Evolutionary conservation across 1,284 basidiomycete species (phyloP).

Genomic region (Moesziomyces parantarcticus): DNA sequence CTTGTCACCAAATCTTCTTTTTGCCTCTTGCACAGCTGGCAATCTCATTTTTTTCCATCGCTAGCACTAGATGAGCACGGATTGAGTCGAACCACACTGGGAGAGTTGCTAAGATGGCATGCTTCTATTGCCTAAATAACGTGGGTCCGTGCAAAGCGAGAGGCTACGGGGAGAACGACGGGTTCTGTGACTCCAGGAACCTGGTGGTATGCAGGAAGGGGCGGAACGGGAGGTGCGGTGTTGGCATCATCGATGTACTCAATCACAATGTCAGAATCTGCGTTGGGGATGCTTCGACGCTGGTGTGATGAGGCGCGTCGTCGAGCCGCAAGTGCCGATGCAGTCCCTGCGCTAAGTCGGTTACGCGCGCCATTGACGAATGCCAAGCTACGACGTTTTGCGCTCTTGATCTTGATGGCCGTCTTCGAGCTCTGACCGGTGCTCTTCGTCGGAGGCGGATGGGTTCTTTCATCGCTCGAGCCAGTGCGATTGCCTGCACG

Average conservation of each 20-base stretch:
- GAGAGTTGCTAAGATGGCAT: too few species aligned
- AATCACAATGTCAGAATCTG: constrained; percentile 9
- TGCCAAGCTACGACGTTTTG: constrained; percentile 27
- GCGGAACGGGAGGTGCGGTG: constrained; percentile 28
- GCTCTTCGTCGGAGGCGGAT: constrained; percentile 28
- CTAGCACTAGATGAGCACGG: too few species aligned
- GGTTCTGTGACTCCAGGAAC: constrained; percentile 4
- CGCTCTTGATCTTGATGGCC: constrained; percentile 13
- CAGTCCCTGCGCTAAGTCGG: constrained; percentile 29
- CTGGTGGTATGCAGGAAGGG: constrained; percentile 39
- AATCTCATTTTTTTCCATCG: constrained; percentile 4
- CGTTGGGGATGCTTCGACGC: constrained; percentile 15
- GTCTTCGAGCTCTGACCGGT: constrained; percentile 20
- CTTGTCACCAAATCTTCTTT: constrained; percentile 58
- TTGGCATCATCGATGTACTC: constrained; percentile 27
- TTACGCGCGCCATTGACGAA: constrained; percentile 27
- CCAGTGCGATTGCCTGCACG: constrained; percentile 5
- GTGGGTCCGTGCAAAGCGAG: constrained; percentile 21
- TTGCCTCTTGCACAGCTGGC: too few species aligned
- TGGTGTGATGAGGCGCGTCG: constrained; percentile 1
- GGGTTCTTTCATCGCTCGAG: constrained; percentile 1
- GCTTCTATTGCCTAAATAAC: constrained; percentile 10
- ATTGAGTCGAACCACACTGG: too few species aligned
- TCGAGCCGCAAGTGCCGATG: constrained; percentile 30
- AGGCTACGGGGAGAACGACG: constrained; percentile 17